phyloP scores from a whole-genome alignment of 208 protist species.

The Strigomonas culicis region DNA sequence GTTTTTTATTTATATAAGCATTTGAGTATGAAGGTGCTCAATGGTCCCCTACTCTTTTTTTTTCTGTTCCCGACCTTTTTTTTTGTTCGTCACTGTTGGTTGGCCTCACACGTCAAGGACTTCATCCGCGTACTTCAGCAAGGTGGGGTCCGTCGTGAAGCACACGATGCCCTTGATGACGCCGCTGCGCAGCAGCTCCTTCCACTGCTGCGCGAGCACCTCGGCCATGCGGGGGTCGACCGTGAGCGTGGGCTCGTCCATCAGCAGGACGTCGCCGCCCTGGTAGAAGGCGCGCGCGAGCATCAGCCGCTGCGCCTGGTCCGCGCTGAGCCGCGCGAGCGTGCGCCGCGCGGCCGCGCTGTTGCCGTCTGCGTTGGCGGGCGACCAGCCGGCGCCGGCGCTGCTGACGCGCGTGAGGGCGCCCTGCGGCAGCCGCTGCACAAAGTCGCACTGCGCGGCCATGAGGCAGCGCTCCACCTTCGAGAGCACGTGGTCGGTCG shows the following conservation, averaged over 20 bases:
- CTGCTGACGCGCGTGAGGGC: conserved; percentile 43
- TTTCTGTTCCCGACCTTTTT: background rate
- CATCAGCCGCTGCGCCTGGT: conserved; percentile 64
- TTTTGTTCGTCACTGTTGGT: background rate
- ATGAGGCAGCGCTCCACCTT: conserved; percentile 30
- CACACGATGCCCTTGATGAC: conserved; percentile 30
- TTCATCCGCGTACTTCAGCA: conserved; percentile 31
- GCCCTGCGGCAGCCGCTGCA: conserved; percentile 44
- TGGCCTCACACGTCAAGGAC: conserved; percentile 14
- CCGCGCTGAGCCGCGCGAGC: conserved; percentile 37
- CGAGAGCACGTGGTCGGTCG: conserved; percentile 28
- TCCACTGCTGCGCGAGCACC: conserved; percentile 27
- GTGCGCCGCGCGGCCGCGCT: conserved; percentile 16
- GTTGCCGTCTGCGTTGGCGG: conserved; percentile 14
- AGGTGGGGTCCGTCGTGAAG: conserved; percentile 23
- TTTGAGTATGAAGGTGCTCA: too few relatives aligned
- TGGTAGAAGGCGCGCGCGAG: conserved; percentile 67
- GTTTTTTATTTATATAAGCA: too few relatives aligned
- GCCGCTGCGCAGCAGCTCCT: conserved; percentile 22
- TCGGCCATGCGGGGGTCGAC: conserved; percentile 33
- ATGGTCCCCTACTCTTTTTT: too few relatives aligned
- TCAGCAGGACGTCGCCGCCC: conserved; percentile 47
- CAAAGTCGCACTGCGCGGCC: conserved; percentile 48
- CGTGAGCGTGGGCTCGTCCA: conserved; percentile 65
- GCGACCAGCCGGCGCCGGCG: conserved; percentile 16